Evolutionary conservation across 805 yeast genomes (phyloP).

Genomic region (Myxozyma vanderwaltii): DNA sequence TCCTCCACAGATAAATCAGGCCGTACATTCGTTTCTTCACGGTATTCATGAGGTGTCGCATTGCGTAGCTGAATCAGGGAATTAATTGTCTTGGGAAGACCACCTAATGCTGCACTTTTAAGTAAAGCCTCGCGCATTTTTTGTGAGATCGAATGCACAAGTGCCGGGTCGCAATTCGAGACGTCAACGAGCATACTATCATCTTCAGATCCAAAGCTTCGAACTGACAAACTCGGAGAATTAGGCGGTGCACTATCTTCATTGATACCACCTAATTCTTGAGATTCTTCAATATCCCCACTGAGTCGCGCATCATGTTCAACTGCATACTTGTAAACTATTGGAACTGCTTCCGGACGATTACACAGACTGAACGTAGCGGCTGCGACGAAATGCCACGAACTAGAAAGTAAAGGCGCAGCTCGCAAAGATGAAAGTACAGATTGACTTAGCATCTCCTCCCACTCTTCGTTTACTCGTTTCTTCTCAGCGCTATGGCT

Average conservation of each 20-base stretch:
- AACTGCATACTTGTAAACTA: conserved; percentile 69
- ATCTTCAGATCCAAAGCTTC: conserved; percentile 28
- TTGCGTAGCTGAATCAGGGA: conserved; percentile 64
- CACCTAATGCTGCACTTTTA: conserved; percentile 77
- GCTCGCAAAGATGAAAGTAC: conserved; percentile 19
- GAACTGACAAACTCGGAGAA: conserved; percentile 1
- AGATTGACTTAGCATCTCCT: conserved; percentile 12
- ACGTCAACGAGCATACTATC: conserved; percentile 16
- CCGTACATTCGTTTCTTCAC: conserved; percentile 40
- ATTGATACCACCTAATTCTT: not conserved
- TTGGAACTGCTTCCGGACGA: conserved; percentile 77
- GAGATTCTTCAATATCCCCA: not conserved
- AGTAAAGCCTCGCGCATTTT: conserved; percentile 75
- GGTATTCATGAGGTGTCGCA: conserved; percentile 60
- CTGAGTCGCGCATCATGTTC: conserved; percentile 27
- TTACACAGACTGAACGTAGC: conserved; percentile 81
- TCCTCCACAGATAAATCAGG: conserved; percentile 7
- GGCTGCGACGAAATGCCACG: conserved; percentile 80
- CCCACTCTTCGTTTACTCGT: not conserved
- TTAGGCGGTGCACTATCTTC: not conserved
- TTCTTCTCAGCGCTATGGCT: not conserved
- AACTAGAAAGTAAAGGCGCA: conserved; percentile 20
- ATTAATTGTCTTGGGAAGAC: conserved; percentile 84
- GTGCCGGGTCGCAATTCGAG: conserved; percentile 22
- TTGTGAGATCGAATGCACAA: conserved; percentile 47